Conservation (phyloP, 345 rosid species). For the Brassica nigra region DNA sequence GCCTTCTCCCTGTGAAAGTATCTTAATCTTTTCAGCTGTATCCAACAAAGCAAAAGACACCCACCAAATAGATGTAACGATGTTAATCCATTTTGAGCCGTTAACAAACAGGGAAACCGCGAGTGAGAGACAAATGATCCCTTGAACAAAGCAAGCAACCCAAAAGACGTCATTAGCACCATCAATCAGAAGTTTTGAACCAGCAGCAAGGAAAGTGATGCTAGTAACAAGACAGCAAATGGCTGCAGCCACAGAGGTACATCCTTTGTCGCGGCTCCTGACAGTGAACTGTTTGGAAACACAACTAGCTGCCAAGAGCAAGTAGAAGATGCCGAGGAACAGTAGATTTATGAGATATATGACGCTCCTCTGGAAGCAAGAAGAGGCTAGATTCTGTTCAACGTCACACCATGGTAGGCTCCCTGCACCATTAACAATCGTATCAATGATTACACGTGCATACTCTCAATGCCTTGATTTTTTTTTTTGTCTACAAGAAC, state of each 20-base stretch:
- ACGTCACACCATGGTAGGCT: slow-evolving; percentile 56
- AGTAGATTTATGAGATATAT: slow-evolving; percentile 57
- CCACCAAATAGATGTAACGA: slow-evolving; percentile 67
- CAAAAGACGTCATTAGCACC: slow-evolving; percentile 26
- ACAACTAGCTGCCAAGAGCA: slow-evolving; percentile 43
- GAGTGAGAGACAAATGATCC: slow-evolving; percentile 60
- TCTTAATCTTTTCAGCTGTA: slow-evolving; percentile 47
- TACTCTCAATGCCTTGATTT: no score
- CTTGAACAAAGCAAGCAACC: slow-evolving; percentile 51
- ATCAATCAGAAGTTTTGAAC: slow-evolving; percentile 44
- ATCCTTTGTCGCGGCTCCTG: slow-evolving; percentile 40
- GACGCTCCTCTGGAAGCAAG: slow-evolving; percentile 57
- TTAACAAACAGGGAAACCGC: slow-evolving; percentile 60
- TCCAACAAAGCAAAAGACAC: slow-evolving; percentile 48
- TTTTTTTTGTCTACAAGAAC: neutral
- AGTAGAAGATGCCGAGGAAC: slow-evolving; percentile 61
- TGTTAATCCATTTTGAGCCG: slow-evolving; percentile 45
- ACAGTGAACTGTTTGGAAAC: slow-evolving; percentile 29
- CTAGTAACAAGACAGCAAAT: slow-evolving; percentile 51
- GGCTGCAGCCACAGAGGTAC: slow-evolving; percentile 47
- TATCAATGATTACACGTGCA: neutral
- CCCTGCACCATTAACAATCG: slow-evolving; percentile 43
- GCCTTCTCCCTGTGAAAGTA: slow-evolving; percentile 39
- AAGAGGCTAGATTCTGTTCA: slow-evolving; percentile 47
- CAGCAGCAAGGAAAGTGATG: slow-evolving; percentile 41